Base-by-base conservation (phyloP, 495 filamentous ascomycete species). In the Hapsidospora chrysogenum region DNA sequence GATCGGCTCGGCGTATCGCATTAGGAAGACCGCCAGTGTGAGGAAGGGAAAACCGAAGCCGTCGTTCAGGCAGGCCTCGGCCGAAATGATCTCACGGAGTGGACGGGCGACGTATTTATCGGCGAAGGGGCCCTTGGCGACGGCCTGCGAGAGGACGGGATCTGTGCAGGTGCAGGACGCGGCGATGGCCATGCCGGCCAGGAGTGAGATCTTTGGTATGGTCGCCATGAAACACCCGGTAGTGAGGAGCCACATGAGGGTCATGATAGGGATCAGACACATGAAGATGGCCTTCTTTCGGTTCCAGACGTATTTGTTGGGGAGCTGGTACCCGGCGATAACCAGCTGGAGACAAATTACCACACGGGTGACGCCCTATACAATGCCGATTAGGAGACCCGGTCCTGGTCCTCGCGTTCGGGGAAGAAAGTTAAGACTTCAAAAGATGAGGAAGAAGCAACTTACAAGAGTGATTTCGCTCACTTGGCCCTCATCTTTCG, bases 31-130 rank as follows among this genome's bases (percentile, higher is more conserved):
- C 1, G 78, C 74, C 32, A 93, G 63, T 58, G 85, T 92, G 16
- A 93, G 59, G 44, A 92, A 94, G 0, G 85, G 86, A 46, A 89
- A 92, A 0, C 86, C 85, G n/a, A 96, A 66, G 0, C 86, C 85
- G 52, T 93, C 85, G 51, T 93, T 93, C 3, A 83, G 80, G 2
- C 86, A 86, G 0, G 78, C 84, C 57, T 96, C 85, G 0, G 85
- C 85, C 34, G 86, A 72, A 43, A 94, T 86, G 39, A 94, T 83
- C 37, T 74, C 71, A 60, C 89, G 84, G 42, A 94, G 51, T 10
- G 74, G 65, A 41, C 73, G 79, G 2, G 85, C 83, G n/a, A 92
- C 74, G 55, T 92, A 80, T 44, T 84, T 78, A 38, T 92, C 85
- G 9, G 85, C 86, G 42, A 93, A 94, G 43, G 81, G 86, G 28